These are phyloP conservation scores for Cnidoscolus chayamansa DNA, from an alignment of 441 rosid genomes.

Conservation along the genomic window DNA sequence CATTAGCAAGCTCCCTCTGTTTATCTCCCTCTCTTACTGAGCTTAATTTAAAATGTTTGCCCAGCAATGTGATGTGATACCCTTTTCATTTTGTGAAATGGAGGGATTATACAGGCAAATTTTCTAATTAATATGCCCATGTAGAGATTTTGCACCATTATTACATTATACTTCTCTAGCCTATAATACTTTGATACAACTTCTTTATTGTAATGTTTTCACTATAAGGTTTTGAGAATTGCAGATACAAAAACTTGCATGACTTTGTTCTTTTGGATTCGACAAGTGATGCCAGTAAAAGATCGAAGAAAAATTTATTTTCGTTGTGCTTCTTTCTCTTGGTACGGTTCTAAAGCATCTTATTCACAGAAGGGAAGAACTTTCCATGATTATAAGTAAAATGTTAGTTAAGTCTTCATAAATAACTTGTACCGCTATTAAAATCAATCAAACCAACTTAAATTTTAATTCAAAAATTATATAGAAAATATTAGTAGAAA, in stretches of 20 bases:
- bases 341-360: too few relatives aligned
- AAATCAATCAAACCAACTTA: too few relatives aligned
- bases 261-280: neutral
- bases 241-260: neutral
- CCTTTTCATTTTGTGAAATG: neutral
- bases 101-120: neutral
- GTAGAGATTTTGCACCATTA: conserved; percentile 13
- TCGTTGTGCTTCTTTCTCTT: too few relatives aligned
- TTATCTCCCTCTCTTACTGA: neutral
- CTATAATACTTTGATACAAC: neutral
- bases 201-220: neutral
- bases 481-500: too few relatives aligned
- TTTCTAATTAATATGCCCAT: neutral
- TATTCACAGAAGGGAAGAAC: too few relatives aligned
- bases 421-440: too few relatives aligned
- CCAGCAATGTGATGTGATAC: too few relatives aligned
- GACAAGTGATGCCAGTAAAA: neutral
- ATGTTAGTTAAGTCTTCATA: too few relatives aligned
- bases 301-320: neutral
- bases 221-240: too few relatives aligned
- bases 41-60: neutral
- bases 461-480: too few relatives aligned
- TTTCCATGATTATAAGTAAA: too few relatives aligned
- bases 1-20: neutral
- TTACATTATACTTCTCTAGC: neutral